Evolutionary conservation across 2,329 filamentous ascomycete genomes (phyloP).

Genomic region (Calonectria henricotiae): DNA sequence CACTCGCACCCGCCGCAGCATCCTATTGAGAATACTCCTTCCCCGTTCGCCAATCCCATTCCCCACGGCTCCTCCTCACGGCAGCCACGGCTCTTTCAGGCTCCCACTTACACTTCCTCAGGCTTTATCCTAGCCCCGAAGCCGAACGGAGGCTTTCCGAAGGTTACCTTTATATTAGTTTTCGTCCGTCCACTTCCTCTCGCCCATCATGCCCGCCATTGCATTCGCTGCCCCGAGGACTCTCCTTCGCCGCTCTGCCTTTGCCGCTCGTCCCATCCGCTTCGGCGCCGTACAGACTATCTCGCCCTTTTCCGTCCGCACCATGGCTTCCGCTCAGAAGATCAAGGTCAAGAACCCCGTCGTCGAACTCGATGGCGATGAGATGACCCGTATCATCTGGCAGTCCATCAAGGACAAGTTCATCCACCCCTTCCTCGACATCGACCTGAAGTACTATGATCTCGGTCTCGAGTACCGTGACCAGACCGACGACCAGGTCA

Average conservation of each 20-base stretch:
- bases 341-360: constrained; percentile 99
- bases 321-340: constrained; percentile 79
- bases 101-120: constrained; percentile 34
- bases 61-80: constrained; percentile 48
- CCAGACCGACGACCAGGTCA: constrained; percentile 96
- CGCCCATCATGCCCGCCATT: constrained; percentile 54
- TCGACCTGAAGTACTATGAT: constrained; percentile 99
- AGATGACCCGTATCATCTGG: constrained; percentile 99
- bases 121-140: constrained; percentile 33
- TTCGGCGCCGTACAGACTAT: constrained; percentile 60
- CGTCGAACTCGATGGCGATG: constrained; percentile 94
- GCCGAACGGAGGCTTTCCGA: constrained; percentile 40
- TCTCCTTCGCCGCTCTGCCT: constrained; percentile 54
- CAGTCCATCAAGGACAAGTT: constrained; percentile 99
- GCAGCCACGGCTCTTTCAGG: constrained; percentile 38
- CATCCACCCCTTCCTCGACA: constrained; percentile 94
- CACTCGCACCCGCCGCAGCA: constrained; percentile 26
- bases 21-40: constrained; percentile 33
- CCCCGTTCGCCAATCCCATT: constrained; percentile 42
- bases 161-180: constrained; percentile 49
- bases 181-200: constrained; percentile 46
- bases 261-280: constrained; percentile 56
- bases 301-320: constrained; percentile 77
- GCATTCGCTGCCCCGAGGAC: constrained; percentile 54
- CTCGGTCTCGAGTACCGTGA: constrained; percentile 95